A percentile compares a stretch with the other conserved stretches of the same genome.
Conservation (phyloP, 208 protist species). For the Acanthamoeba lenticulata region DNA sequence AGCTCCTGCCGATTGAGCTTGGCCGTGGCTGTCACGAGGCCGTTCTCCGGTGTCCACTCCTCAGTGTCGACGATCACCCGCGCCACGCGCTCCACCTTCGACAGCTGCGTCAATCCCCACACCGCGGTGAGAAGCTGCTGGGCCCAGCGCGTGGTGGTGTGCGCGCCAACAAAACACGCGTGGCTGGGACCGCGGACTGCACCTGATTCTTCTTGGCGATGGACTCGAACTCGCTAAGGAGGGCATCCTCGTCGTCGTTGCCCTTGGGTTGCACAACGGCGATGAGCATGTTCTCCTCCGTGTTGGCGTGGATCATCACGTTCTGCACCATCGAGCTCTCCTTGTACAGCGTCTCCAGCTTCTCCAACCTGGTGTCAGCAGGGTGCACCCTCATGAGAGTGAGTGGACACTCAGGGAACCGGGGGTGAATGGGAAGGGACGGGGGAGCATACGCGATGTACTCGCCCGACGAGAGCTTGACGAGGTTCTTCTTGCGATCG, state of each 20-base stretch:
- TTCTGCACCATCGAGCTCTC: neutral
- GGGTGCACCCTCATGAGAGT: neutral
- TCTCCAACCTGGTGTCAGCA: constrained; percentile 21
- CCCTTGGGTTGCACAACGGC: constrained; percentile 49
- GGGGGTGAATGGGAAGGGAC: neutral
- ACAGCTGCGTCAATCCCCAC: neutral
- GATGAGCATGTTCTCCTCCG: neutral
- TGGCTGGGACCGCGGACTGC: no score
- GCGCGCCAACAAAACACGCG: no score
- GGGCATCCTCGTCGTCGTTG: neutral
- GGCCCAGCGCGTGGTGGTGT: no score
- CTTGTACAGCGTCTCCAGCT: constrained; percentile 54
- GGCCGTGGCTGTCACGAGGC: constrained; percentile 16
- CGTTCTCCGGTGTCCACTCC: constrained; percentile 55
- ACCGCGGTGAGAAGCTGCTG: no score
- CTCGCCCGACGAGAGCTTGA: constrained; percentile 58
- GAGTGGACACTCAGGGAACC: neutral
- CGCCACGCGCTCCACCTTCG: neutral
- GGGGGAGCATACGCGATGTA: constrained; percentile 46
- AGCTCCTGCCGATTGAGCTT: constrained; percentile 54
- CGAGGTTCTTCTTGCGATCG: constrained; percentile 59
- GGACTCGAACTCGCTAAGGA: neutral
- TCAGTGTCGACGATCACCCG: neutral
- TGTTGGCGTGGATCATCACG: constrained; percentile 14
- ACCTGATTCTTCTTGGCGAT: constrained; percentile 20